phyloP scores from a whole-genome alignment of 164 flowering plant species.

The Sextonia rubra region DNA sequence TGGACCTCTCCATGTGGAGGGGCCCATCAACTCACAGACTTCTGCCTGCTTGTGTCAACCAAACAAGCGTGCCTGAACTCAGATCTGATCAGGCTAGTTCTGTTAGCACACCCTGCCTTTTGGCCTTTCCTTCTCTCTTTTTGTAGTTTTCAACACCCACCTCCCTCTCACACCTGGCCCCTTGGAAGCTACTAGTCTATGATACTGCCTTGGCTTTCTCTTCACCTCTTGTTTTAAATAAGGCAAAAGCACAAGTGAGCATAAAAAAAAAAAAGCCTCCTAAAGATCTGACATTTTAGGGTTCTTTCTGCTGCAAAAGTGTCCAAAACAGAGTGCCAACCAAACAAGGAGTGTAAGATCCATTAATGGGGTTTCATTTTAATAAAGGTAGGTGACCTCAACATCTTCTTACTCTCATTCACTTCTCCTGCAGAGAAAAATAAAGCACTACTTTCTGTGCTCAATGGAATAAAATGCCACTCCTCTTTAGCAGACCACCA shows the following conservation, averaged over 20 bases:
- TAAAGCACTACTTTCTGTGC: neutral
- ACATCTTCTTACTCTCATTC: conserved; percentile 4
- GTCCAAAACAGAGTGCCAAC: conserved; percentile 1
- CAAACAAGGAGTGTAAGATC: neutral
- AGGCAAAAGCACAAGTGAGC: neutral
- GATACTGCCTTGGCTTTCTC: neutral
- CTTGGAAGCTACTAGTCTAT: neutral
- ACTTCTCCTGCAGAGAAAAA: neutral
- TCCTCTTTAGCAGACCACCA: neutral
- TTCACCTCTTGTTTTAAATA: neutral
- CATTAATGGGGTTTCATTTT: conserved; percentile 18
- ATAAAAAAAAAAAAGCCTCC: neutral
- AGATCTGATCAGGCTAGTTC: no score
- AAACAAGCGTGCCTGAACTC: no score
- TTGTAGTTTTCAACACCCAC: neutral
- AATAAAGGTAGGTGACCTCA: conserved; percentile 21
- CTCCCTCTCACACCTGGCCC: neutral
- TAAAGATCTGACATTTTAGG: conserved; percentile 8
- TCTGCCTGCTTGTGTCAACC: no score
- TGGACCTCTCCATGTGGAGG: no score
- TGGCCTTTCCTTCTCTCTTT: neutral
- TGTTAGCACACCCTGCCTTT: neutral
- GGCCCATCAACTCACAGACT: no score
- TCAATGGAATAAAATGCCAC: neutral
- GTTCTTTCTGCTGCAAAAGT: conserved; percentile 4